Base-by-base conservation (phyloP, 805 yeast genomes). In the Lachancea fermentati region DNA sequence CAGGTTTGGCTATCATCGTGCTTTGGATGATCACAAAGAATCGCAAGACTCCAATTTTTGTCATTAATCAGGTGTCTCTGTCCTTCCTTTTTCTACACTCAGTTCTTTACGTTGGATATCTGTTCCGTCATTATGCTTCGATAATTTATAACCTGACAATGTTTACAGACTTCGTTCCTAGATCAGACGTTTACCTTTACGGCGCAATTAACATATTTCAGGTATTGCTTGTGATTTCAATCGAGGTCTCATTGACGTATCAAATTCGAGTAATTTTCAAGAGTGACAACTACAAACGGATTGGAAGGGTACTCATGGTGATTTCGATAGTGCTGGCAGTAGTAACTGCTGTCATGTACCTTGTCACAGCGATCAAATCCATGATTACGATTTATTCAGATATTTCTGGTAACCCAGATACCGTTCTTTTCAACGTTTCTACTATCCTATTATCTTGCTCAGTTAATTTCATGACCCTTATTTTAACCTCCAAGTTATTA, bases 221-320 rank as follows among this genome's bases (percentile, higher is more conserved):
- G 47, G 68, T 79, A 4, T 45, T 87, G 9, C 62, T 87, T 32
- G 71, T 85, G 14, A 63, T 71, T 0, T 65, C 76, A 7, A 75
- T 89, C 39, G 84, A 86, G 58, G 46, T 66, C 0, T 80, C 93
- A 0, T 62, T 91, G 53, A 69, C 79, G 2, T 78, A 78, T 55
- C 97, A 91, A 63, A 75, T 84, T 6, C 72, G 68, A 46, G 74
- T 82, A 24, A 78, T 93, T 36, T 85, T 85, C 65, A 70, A 74
- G 41, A 68, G 75, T n/a, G 76, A 79, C 14, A 70, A 69, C n/a
- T 64, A 72, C 22, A 67, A 64, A 30, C 59, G 51, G 19, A 44
- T 74, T 26, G 75, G 79, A 1, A 41, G 57, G 29, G 4, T 61
- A 0, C 54, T 75, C 19, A 66, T 76, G 1, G 42, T 50, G 0